phyloP scores from a whole-genome alignment of 2,329 filamentous ascomycete species.

The Fusarium sp. region DNA sequence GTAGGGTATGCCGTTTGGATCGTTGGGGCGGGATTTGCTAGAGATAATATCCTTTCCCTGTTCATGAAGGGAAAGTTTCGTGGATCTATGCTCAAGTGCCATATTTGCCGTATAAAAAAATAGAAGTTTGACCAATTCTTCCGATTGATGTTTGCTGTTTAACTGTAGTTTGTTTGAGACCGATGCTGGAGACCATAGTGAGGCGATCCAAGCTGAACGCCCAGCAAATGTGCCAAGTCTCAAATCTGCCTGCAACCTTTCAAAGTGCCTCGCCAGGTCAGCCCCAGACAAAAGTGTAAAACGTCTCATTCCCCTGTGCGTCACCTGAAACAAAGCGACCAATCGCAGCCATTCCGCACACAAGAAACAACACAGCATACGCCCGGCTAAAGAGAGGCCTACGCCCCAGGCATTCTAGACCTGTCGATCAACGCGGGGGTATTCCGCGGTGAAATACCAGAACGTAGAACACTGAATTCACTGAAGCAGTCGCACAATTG shows the following conservation, averaged over 20 bases:
- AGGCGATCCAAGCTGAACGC: too few species aligned
- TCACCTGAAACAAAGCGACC: conserved; percentile 6
- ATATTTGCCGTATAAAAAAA: background rate
- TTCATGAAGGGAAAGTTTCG: conserved; percentile 20
- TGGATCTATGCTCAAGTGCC: conserved; percentile 16
- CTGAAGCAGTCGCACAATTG: background rate
- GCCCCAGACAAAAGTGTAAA: background rate
- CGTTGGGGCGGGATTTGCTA: background rate
- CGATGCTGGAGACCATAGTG: background rate
- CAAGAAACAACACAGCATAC: conserved; percentile 1
- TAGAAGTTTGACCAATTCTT: background rate
- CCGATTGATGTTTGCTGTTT: background rate
- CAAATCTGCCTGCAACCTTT: too few species aligned
- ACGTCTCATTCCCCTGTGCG: background rate
- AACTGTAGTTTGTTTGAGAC: background rate
- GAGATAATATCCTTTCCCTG: conserved; percentile 17
- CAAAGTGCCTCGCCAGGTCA: background rate
- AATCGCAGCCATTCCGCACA: conserved; percentile 5
- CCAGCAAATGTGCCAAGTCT: too few species aligned
- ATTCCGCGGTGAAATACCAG: conserved; percentile 3
- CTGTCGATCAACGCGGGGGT: conserved; percentile 12
- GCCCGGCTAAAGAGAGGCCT: conserved; percentile 14
- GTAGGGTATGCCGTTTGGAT: conserved; percentile 13
- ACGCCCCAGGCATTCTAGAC: conserved; percentile 14
- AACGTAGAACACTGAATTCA: too few species aligned